A percentile compares a stretch with the other conserved stretches of the same genome.
phyloP scores from a whole-genome alignment of 2,329 filamentous ascomycete species.

The Hypoxylon sp. region DNA sequence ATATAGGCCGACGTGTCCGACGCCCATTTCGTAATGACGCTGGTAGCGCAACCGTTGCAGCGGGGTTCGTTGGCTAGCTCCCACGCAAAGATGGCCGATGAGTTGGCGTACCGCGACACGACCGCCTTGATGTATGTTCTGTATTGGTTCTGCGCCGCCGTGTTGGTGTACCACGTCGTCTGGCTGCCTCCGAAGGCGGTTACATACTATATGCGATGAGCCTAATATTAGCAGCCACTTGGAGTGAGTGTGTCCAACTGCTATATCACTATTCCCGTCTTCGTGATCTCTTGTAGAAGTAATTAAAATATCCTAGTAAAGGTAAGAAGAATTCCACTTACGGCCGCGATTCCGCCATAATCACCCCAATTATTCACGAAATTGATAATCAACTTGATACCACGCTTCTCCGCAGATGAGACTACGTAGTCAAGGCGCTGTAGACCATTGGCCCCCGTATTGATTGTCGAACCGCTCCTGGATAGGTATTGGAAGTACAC shows the following conservation, averaged over 20 bases:
- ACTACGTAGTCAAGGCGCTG: slow-evolving; percentile 77
- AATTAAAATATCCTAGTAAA: not conserved
- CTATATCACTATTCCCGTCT: not conserved
- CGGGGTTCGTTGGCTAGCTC: slow-evolving; percentile 70
- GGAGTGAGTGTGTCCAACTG: not conserved
- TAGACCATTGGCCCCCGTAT: slow-evolving; percentile 73
- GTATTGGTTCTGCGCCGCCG: slow-evolving; percentile 69
- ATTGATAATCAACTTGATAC: slow-evolving; percentile 74
- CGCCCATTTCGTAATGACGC: slow-evolving; percentile 72
- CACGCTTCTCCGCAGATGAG: slow-evolving; percentile 68
- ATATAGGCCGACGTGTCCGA: slow-evolving; percentile 71
- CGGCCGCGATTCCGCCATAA: slow-evolving; percentile 74
- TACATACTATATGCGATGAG: slow-evolving; percentile 60
- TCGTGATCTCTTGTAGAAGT: not conserved
- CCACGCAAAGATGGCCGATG: slow-evolving; percentile 67
- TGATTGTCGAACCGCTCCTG: slow-evolving; percentile 68
- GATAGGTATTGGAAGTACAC: slow-evolving; percentile 70
- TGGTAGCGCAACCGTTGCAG: slow-evolving; percentile 69
- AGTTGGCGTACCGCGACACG: slow-evolving; percentile 64
- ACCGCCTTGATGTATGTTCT: slow-evolving; percentile 64
- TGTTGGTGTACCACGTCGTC: slow-evolving; percentile 70
- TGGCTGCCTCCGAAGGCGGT: slow-evolving; percentile 69
- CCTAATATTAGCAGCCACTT: not conserved
- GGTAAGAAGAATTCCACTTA: slow-evolving; percentile 29
- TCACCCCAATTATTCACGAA: slow-evolving; percentile 80